Conservation (phyloP, 2,329 filamentous ascomycete species). For the Penicillium palitans region DNA sequence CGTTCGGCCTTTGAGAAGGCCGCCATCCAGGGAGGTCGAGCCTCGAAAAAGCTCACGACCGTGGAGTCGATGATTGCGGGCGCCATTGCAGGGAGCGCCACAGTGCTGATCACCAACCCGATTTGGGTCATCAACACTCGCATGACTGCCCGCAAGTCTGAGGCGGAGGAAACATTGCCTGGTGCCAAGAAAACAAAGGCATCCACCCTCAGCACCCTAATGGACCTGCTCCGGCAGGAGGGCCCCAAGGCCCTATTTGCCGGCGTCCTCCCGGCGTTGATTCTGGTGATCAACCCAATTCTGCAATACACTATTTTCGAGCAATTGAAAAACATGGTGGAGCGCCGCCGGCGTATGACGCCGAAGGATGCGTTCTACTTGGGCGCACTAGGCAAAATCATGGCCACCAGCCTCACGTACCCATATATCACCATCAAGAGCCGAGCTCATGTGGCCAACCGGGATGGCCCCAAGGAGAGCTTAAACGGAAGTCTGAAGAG, state of each 20-base stretch:
- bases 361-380: conserved; percentile 86
- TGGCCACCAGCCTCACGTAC: conserved; percentile 92
- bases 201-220: conserved; percentile 76
- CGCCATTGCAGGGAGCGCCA: conserved; percentile 88
- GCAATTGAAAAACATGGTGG: conserved; percentile 89
- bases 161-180: conserved; percentile 45
- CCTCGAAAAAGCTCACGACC: conserved; percentile 80
- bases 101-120: conserved; percentile 93
- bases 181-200: conserved; percentile 54
- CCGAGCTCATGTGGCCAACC: conserved; percentile 87
- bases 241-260: conserved; percentile 83
- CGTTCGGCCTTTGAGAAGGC: conserved; percentile 77
- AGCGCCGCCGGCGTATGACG: conserved; percentile 74
- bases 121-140: conserved; percentile 99
- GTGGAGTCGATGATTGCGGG: conserved; percentile 93
- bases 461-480: conserved; percentile 73
- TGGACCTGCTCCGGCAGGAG: conserved; percentile 78
- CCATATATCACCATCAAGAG: conserved; percentile 99
- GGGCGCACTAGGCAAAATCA: conserved; percentile 88
- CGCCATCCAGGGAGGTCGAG: conserved; percentile 69
- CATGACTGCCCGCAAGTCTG: conserved; percentile 86
- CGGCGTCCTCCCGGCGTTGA: conserved; percentile 86
- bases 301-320: conserved; percentile 98
- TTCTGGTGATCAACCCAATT: conserved; percentile 97
- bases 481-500: conserved; percentile 74